Base-by-base conservation (phyloP, 306 rosid genomes). In the Cucumis sativus region DNA sequence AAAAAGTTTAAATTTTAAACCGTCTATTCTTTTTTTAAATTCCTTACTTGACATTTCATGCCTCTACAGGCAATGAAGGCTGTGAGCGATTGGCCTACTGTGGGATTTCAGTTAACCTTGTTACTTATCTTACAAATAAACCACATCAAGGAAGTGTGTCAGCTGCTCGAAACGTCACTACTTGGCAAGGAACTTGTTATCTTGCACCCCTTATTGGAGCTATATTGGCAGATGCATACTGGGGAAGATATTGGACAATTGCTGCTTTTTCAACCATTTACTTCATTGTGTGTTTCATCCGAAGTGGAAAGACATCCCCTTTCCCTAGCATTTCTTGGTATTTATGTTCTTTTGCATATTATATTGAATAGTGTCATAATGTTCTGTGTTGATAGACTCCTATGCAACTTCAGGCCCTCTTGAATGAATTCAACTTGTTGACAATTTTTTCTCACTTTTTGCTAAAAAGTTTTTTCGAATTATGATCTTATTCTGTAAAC, bases 241-340 rank as follows among this genome's bases (percentile, higher is more conserved):
- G 91, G 98, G 99, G 99, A 81, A 87, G 99, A 89, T 95, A 89
- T 84, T 95, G 99, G 99, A 95, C 99, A 15, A 95, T 95, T 83
- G 96, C 98, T 35, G 51, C 35, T 71, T 95, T 92, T 84, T 95
- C 97, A 81, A 84, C 79, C 0, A 88, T 96, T 77, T 92, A 96
- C 80, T 91, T 96, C 80, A 61, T 96, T 37, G 99, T 92, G 87
- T 88, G 79, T 88, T 56, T 79, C 45, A 57, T 21, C 60, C 40
- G 60, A 73, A 20, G 49, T 68, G 70, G 18, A 61, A 55, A 30
- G 23, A 39, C 57, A 45, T 74, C 55, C 58, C 7, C 51, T 17
- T 66, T 39, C 30, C 72, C 72, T 33, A 8, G 69, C 39, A 61
- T 25, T 30, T 28, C 30, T 61, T 15, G 14, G 35, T 33, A 6